Evolutionary conservation across 768 basidiomycete species (phyloP), one percentile per base, ranked within the genome.

Genomic region (Lactarius sp.): DNA sequence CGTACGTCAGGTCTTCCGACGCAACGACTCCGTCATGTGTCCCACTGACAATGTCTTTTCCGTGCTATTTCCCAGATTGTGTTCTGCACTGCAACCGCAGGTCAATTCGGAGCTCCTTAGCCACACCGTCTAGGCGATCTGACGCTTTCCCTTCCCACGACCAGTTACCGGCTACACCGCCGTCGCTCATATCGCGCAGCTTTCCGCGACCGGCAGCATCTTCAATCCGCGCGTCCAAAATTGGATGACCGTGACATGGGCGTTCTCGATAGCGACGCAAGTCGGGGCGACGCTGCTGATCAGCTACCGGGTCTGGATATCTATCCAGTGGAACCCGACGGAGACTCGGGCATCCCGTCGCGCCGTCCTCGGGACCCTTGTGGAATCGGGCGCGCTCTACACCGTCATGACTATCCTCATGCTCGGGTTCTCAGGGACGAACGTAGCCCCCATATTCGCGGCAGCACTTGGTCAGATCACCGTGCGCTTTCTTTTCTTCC

Each of bases 341-440:
- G 42, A 50, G 2, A 39, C 39, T 14, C 41, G 57, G 4, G 39
- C 33, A 47, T 42, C 60, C 13, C 59, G 55, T n/a, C 47, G 62
- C 2, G 12, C 42, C 14, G 3, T 56, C n/a, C 55, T 65, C 49
- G 62, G 60, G 64, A 65, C 57, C 16, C 39, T 65, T 22, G 61
- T 65, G 42, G 64, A 65, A 41, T 65, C 60, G 9, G 64, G 64
- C 20, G 64, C 64, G 18, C 36, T 62, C n/a, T 65, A 65, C 27
- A 57, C 50, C 41, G 3, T 53, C 47, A 65, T 49, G 3, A 62
- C 55, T 14, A 47, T 47, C 18, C 20, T 47, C 46, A 9, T 47
- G 7, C 60, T 65, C 42, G 64, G 39, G 2, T 62, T 65, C 36
- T 62, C 52, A 18, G 20, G 6, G 49, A 39, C 59, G 14, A 60